phyloP scores from a whole-genome alignment of 1,284 basidiomycete genomes.

The Rhodotorula sp. region DNA sequence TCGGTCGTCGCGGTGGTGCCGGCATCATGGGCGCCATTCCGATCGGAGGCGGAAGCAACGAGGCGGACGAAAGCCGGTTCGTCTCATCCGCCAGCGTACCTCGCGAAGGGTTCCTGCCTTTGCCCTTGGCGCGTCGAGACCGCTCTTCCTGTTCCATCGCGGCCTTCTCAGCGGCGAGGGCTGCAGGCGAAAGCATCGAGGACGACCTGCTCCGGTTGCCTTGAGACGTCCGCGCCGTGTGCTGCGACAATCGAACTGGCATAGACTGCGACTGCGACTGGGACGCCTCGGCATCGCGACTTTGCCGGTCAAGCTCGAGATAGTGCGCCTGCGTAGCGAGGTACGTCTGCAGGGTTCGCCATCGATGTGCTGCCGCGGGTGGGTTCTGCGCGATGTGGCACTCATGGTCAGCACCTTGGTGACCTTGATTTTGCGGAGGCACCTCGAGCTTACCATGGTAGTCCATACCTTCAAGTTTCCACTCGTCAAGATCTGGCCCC shows the following conservation, averaged over 20 bases:
- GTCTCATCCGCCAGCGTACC: constrained; percentile 7
- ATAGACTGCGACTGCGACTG: constrained; percentile 19
- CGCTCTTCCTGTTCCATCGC: constrained; percentile 75
- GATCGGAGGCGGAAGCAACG: constrained; percentile 1
- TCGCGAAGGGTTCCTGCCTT: constrained; percentile 5
- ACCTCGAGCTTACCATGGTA: constrained; percentile 63
- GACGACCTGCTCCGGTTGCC: constrained; percentile 58
- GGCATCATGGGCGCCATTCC: not conserved
- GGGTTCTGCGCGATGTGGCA: constrained; percentile 50
- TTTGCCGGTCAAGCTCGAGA: constrained; percentile 51
- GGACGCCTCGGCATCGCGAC: constrained; percentile 39
- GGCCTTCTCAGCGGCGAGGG: constrained; percentile 77
- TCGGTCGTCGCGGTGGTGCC: not conserved
- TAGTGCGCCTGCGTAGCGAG: constrained; percentile 55
- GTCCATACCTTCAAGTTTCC: constrained; percentile 75
- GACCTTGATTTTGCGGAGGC: not conserved
- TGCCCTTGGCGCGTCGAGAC: constrained; percentile 53
- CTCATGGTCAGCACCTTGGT: not conserved
- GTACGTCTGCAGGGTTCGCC: constrained; percentile 55
- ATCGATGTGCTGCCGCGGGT: constrained; percentile 56
- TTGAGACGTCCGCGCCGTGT: not conserved
- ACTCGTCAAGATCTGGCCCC: constrained; percentile 49
- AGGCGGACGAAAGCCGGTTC: constrained; percentile 15
- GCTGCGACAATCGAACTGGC: constrained; percentile 38
- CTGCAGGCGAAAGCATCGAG: constrained; percentile 73